Evolutionary conservation across 352 stramenopile genomes (phyloP).

Genomic region (Pythium grandisporangium): DNA sequence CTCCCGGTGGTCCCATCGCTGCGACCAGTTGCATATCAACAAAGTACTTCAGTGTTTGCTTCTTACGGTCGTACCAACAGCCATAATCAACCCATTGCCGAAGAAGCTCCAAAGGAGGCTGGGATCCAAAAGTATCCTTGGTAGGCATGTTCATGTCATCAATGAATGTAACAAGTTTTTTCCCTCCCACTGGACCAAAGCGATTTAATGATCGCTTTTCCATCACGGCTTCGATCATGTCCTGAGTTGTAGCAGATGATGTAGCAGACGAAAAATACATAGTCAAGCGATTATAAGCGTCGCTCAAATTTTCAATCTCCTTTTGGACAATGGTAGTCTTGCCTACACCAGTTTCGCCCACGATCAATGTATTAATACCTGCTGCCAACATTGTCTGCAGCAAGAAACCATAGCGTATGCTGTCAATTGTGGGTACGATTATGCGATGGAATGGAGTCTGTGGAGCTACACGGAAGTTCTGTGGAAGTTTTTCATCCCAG

Average conservation of each 20-base stretch:
- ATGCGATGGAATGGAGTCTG: constrained; percentile 81
- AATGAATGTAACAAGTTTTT: constrained; percentile 88
- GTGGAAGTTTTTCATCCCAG: constrained; percentile 75
- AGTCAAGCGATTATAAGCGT: constrained; percentile 64
- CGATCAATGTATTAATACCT: constrained; percentile 78
- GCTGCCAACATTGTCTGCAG: constrained; percentile 68
- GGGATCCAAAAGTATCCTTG: constrained; percentile 86
- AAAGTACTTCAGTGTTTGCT: constrained; percentile 88
- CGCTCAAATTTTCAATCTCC: constrained; percentile 71
- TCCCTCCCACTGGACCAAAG: constrained; percentile 80
- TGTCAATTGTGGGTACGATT: constrained; percentile 83
- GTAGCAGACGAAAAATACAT: constrained; percentile 91
- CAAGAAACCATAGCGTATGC: constrained; percentile 72
- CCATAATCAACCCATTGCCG: constrained; percentile 90
- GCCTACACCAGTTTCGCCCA: constrained; percentile 85
- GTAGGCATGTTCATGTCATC: constrained; percentile 92
- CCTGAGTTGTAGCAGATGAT: constrained; percentile 77
- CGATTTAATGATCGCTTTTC: constrained; percentile 87
- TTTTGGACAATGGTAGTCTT: constrained; percentile 84
- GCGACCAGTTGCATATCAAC: constrained; percentile 87
- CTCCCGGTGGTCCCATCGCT: constrained; percentile 81
- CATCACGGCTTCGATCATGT: constrained; percentile 88
- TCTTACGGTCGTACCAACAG: constrained; percentile 89
- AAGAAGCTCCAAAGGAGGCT: constrained; percentile 86
- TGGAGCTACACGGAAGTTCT: constrained; percentile 59